phyloP scores from a whole-genome alignment of 805 yeast genomes.

The Candida palmyrensis region DNA sequence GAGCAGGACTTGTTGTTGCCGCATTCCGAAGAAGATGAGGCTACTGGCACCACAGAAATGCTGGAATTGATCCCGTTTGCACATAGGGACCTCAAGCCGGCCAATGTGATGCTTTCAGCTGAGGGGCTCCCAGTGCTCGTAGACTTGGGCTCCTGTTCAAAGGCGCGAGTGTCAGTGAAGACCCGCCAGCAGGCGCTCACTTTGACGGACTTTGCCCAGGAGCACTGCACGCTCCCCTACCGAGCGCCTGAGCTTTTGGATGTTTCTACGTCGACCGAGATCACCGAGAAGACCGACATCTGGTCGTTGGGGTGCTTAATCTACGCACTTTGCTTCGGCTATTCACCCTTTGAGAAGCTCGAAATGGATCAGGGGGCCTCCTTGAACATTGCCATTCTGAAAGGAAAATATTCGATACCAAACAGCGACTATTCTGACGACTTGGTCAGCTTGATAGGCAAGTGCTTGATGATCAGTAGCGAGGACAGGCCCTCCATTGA shows the following conservation, averaged over 20 bases:
- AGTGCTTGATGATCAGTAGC: slow-evolving; percentile 63
- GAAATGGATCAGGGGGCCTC: slow-evolving; percentile 81
- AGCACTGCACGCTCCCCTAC: slow-evolving; percentile 81
- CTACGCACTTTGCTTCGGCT: slow-evolving; percentile 70
- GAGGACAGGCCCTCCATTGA: slow-evolving; percentile 59
- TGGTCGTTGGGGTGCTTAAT: slow-evolving; percentile 90
- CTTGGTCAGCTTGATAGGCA: slow-evolving; percentile 49
- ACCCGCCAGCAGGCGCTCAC: slow-evolving; percentile 68
- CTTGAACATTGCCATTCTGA: slow-evolving; percentile 66
- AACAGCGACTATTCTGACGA: slow-evolving; percentile 45
- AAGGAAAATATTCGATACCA: slow-evolving; percentile 62
- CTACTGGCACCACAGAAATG: slow-evolving; percentile 29
- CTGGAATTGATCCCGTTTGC: slow-evolving; percentile 65
- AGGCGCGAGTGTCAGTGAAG: slow-evolving; percentile 50
- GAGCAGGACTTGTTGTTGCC: slow-evolving; percentile 21
- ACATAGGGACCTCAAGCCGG: slow-evolving; percentile 86
- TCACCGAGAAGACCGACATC: slow-evolving; percentile 75
- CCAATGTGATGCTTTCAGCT: slow-evolving; percentile 74
- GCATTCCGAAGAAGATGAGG: slow-evolving; percentile 25
- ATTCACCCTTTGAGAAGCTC: slow-evolving; percentile 83
- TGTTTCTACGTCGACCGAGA: slow-evolving; percentile 56
- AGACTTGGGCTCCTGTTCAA: slow-evolving; percentile 77
- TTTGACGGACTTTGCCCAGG: slow-evolving; percentile 76
- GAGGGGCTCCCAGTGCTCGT: slow-evolving; percentile 75
- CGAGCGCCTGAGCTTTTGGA: slow-evolving; percentile 89